A percentile compares a stretch with the other conserved stretches of the same genome.
phyloP scores from a whole-genome alignment of 257 asterid genomes.

The Solanum medicagineum region DNA sequence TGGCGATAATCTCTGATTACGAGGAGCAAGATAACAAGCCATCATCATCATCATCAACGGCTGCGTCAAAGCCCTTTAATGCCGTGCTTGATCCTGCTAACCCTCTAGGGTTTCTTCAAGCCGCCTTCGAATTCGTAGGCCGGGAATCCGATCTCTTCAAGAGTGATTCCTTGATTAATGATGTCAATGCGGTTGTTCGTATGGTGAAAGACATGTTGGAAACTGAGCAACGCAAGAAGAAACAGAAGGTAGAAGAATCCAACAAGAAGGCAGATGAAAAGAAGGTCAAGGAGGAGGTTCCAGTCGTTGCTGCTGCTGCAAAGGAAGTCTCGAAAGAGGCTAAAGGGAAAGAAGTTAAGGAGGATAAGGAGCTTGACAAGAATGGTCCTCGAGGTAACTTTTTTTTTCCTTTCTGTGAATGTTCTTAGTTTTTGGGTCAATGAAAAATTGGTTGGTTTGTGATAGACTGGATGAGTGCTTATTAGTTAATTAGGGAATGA shows the following conservation, averaged over 20 bases:
- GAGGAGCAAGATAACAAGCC: slow-evolving; percentile 36
- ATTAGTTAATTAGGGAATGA: background rate
- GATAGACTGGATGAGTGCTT: background rate
- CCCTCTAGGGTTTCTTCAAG: slow-evolving; percentile 59
- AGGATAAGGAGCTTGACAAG: slow-evolving; percentile 22
- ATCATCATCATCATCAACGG: background rate
- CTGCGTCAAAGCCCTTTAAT: slow-evolving; percentile 30
- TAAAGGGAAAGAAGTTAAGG: slow-evolving; percentile 1
- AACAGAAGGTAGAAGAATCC: slow-evolving; percentile 14
- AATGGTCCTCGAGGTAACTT: slow-evolving; percentile 37
- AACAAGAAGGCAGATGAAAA: slow-evolving; percentile 3
- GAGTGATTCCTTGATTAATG: slow-evolving; percentile 53
- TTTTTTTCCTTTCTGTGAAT: background rate
- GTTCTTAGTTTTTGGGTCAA: no score
- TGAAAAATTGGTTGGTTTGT: background rate
- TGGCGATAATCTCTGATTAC: slow-evolving; percentile 70
- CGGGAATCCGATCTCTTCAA: slow-evolving; percentile 64
- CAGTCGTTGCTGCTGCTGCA: background rate
- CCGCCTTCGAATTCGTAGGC: slow-evolving; percentile 53
- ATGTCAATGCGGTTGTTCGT: slow-evolving; percentile 60
- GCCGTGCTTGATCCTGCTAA: slow-evolving; percentile 51
- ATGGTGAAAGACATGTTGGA: slow-evolving; percentile 52
- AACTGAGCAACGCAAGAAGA: slow-evolving; percentile 42
- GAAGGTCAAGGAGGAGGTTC: slow-evolving; percentile 13
- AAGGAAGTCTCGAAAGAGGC: slow-evolving; percentile 1